Conservation (phyloP, 768 basidiomycete genomes). For the Mycena belliarum region DNA sequence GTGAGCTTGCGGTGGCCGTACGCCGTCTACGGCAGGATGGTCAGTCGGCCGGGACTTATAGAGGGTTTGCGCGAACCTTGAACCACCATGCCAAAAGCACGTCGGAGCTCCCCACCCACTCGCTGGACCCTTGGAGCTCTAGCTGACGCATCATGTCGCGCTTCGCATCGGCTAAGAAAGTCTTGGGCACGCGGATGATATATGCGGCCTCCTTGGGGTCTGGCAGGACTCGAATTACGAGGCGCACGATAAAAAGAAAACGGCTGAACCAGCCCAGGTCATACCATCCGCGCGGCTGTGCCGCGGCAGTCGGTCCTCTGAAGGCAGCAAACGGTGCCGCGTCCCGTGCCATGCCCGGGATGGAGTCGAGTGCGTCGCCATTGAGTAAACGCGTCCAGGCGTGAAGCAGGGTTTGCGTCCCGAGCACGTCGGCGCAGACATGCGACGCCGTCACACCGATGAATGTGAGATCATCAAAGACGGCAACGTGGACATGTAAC, state of each 20-base stretch:
- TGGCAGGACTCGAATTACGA: too few species aligned
- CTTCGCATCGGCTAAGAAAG: not conserved
- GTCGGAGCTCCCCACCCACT: constrained; percentile 9
- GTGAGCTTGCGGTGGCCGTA: not conserved
- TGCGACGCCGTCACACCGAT: constrained; percentile 8
- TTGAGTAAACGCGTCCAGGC: constrained; percentile 6
- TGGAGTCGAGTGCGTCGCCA: not conserved
- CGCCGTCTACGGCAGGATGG: too few species aligned
- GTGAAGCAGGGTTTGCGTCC: not conserved
- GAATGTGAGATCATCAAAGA: constrained; percentile 14
- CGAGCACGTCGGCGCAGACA: not conserved
- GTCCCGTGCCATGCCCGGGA: constrained; percentile 9
- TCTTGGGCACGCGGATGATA: constrained; percentile 6
- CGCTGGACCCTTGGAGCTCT: not conserved
- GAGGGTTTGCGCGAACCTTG: not conserved
- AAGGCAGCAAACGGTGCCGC: not conserved
- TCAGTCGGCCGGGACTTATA: not conserved
- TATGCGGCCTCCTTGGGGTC: not conserved
- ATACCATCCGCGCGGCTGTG: not conserved
- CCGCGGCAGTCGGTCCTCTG: not conserved
- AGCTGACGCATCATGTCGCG: constrained; percentile 2
- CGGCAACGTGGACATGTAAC: constrained; percentile 7
- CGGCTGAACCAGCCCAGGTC: not conserved
- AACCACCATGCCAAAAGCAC: constrained; percentile 11
- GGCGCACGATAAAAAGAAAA: not conserved